Base-by-base conservation (phyloP, 495 filamentous ascomycete species). In the Podospora bellae-mahoneyi region DNA sequence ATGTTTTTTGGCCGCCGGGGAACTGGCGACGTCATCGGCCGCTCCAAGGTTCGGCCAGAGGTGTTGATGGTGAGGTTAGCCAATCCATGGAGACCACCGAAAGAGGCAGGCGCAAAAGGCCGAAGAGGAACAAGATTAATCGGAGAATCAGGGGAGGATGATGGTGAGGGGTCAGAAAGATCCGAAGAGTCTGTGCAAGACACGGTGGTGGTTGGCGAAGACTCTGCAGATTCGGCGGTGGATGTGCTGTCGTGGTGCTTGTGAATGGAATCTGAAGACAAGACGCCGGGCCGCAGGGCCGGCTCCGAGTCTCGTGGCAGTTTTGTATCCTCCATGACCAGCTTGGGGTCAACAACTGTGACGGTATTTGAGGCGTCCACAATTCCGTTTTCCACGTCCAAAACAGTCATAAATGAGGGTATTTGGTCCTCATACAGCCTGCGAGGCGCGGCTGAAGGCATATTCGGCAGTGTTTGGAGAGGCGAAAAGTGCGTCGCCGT, bases 191-290 rank as follows among this genome's bases (percentile, higher is more conserved):
- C 95, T 57, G 94, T 90, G 15, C 93, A 97, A 16, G 93, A 97
- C n/a, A 94, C 86, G 1, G 94, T 97, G 2, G 93, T 98, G 19
- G 95, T 97, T 0, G 95, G 95, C 20, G 95, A 98, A 7, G 94
- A 96, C 73, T 97, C 93, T 28, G 89, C 91, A 3, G 95, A 99
- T 60, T 90, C 93, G 9, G 92, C 92, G 57, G 87, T 96, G 28
- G 92, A 94, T n/a, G 87, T 87, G 76, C 87, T 89, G 72, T 86
- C 83, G 77, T 86, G 83, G 72, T 87, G 86, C 72, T 86, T 81
- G 76, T 88, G 84, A 62, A 77, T 76, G 62, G 77, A 62, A 65
- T 83, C 81, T 5, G 76, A 70, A 18, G 77, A 68, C 34, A 83
- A 60, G n/a, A 71, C 68, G 27, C 64, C 60, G n/a, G 81, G 74